Evolutionary conservation across 345 rosid species (phyloP).

Genomic region (Eucalyptus lansdowneana): DNA sequence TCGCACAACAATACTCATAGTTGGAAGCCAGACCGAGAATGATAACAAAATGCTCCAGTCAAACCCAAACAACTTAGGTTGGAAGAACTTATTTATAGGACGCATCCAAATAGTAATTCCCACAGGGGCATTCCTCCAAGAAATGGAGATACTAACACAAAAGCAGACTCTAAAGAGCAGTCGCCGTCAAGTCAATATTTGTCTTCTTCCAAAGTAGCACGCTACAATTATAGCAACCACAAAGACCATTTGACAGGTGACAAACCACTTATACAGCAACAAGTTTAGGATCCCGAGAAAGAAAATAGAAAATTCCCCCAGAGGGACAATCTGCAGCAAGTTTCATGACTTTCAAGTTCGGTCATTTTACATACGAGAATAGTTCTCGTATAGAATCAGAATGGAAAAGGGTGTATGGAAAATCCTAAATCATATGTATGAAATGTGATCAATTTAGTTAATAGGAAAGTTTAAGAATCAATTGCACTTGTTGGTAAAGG

Average conservation of each 20-base stretch:
- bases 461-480: not conserved
- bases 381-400: too few relatives aligned
- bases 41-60: not conserved
- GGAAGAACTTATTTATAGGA: not conserved
- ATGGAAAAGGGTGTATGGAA: too few relatives aligned
- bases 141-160: not conserved
- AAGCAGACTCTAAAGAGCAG: conserved; percentile 26
- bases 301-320: not conserved
- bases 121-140: not conserved
- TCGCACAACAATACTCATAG: not conserved
- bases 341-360: not conserved
- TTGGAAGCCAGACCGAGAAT: not conserved
- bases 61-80: not conserved
- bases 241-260: not conserved
- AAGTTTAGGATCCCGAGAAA: not conserved
- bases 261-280: not conserved
- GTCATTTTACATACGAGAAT: not conserved
- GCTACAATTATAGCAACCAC: conserved; percentile 14
- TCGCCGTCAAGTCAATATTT: conserved; percentile 54
- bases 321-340: not conserved
- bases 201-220: conserved; percentile 61
- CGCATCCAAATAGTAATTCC: not conserved
- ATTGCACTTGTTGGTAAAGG: not conserved
- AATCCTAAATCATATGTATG: not conserved
- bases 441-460: not conserved